phyloP scores from a whole-genome alignment of 2,329 filamentous ascomycete genomes.

The Pseudogymnoascus sp. region DNA sequence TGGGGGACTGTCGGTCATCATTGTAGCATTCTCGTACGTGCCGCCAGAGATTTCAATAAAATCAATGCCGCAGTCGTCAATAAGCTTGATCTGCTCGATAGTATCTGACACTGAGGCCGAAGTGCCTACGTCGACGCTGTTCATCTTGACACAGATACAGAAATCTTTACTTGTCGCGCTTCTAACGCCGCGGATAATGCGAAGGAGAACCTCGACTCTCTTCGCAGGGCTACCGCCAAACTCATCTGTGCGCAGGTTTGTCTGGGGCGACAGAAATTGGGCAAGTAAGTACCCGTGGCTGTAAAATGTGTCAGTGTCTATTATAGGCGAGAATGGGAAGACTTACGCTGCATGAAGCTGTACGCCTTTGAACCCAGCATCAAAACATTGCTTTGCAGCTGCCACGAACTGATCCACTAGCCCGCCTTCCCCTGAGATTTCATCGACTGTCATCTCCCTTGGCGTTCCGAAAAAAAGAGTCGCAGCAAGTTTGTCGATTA shows the following conservation, averaged over 20 bases:
- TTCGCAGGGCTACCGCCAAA: conserved; percentile 68
- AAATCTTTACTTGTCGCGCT: conserved; percentile 29
- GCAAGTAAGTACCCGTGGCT: conserved; percentile 67
- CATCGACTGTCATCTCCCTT: conserved; percentile 45
- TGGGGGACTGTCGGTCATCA: conserved; percentile 21
- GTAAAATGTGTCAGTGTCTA: not conserved
- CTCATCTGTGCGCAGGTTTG: conserved; percentile 59
- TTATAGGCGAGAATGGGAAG: conserved; percentile 22
- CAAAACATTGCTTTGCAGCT: conserved; percentile 42
- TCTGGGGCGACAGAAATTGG: conserved; percentile 59
- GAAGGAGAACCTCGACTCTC: conserved; percentile 58
- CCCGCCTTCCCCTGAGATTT: conserved; percentile 39
- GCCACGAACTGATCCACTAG: conserved; percentile 47
- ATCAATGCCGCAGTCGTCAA: conserved; percentile 47
- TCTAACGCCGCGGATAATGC: conserved; percentile 58
- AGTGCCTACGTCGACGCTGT: conserved; percentile 45
- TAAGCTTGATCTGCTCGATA: conserved; percentile 49
- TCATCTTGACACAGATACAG: conserved; percentile 48
- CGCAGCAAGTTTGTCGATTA: conserved; percentile 29
- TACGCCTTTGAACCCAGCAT: conserved; percentile 46
- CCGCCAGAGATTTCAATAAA: conserved; percentile 65
- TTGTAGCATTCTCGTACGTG: conserved; percentile 45
- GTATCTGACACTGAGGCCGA: conserved; percentile 41
- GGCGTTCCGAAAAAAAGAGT: conserved; percentile 45
- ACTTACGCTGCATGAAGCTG: conserved; percentile 42